These are phyloP conservation scores for Cocos nucifera DNA, from an alignment of 176 grass and related monocot species.

Conservation along the genomic window DNA sequence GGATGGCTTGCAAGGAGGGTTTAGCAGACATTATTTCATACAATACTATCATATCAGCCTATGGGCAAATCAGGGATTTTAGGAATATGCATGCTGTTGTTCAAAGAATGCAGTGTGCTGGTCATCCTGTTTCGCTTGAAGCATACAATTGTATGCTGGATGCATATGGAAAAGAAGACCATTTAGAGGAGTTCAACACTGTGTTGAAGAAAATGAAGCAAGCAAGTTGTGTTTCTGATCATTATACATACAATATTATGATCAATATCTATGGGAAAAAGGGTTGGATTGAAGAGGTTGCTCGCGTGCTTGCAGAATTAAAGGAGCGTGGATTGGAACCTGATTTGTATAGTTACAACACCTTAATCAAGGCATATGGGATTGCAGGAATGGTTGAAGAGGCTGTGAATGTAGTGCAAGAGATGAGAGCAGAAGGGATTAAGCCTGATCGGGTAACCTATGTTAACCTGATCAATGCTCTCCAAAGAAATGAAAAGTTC, in stretches of 20 bases:
- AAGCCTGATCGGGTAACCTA: slow-evolving; percentile 54
- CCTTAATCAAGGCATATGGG: slow-evolving; percentile 79
- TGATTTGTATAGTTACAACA: slow-evolving; percentile 78
- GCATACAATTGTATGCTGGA: slow-evolving; percentile 79
- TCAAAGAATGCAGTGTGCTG: slow-evolving; percentile 60
- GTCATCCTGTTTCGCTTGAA: slow-evolving; percentile 66
- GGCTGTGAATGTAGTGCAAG: slow-evolving; percentile 58
- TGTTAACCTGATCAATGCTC: slow-evolving; percentile 49
- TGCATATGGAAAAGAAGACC: slow-evolving; percentile 77
- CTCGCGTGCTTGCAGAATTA: slow-evolving; percentile 57
- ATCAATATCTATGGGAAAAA: slow-evolving; percentile 86
- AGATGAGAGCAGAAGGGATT: slow-evolving; percentile 68
- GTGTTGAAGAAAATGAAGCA: slow-evolving; percentile 84
- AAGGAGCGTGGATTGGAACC: slow-evolving; percentile 50
- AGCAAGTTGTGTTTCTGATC: slow-evolving; percentile 53
- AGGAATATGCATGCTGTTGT: slow-evolving; percentile 49
- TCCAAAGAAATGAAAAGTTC: slow-evolving; percentile 83
- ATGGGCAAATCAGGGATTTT: slow-evolving; percentile 53
- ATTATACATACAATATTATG: slow-evolving; percentile 95
- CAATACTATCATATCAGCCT: slow-evolving; percentile 82
- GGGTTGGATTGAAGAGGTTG: slow-evolving; percentile 71
- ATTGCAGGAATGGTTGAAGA: slow-evolving; percentile 75
- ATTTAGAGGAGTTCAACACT: slow-evolving; percentile 54
- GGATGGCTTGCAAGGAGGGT: slow-evolving; percentile 58
- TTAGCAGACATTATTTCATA: slow-evolving; percentile 67